Evolutionary conservation across 495 filamentous ascomycete species (phyloP).

Genomic region (Daldinia decipiens): DNA sequence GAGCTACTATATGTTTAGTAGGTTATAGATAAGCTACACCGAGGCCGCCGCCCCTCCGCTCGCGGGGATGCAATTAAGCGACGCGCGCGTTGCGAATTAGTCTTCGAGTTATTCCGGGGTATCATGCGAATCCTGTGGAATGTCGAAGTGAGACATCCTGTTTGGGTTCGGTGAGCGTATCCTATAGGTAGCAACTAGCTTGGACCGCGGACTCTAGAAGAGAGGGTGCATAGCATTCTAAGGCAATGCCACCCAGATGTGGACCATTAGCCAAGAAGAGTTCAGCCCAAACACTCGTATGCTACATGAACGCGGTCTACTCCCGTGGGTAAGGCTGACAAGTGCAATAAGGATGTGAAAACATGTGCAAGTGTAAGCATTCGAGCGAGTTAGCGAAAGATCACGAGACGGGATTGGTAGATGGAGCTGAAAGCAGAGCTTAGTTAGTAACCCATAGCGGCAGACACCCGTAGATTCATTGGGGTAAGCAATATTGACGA

Average conservation of each 20-base stretch:
- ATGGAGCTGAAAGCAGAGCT: conserved; percentile 18
- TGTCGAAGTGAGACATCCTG: conserved; percentile 28
- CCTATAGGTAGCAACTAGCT: conserved; percentile 25
- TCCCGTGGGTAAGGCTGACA: conserved; percentile 42
- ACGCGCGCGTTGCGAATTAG: conserved; percentile 5
- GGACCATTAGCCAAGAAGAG: conserved; percentile 18
- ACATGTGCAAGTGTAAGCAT: conserved; percentile 27
- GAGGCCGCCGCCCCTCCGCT: conserved; percentile 30
- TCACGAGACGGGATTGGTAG: conserved; percentile 36
- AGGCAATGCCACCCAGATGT: conserved; percentile 31
- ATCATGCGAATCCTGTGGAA: conserved; percentile 21
- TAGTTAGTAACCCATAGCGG: conserved; percentile 32
- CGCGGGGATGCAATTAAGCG: conserved; percentile 22
- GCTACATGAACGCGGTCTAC: conserved; percentile 24
- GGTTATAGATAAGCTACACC: conserved; percentile 30
- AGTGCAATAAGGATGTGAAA: conserved; percentile 29
- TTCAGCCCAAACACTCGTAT: conserved; percentile 33
- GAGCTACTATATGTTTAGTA: conserved; percentile 16
- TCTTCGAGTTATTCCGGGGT: conserved; percentile 21
- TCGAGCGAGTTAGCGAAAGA: conserved; percentile 22
- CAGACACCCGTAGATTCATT: conserved; percentile 29
- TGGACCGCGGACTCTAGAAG: conserved; percentile 24
- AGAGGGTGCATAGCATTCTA: conserved; percentile 20
- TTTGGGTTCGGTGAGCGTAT: conserved; percentile 39
- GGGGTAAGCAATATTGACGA: conserved; percentile 23